Evolutionary conservation across 306 rosid genomes (phyloP), one percentile per base, ranked within the genome.

Genomic region (Vicia sativa): DNA sequence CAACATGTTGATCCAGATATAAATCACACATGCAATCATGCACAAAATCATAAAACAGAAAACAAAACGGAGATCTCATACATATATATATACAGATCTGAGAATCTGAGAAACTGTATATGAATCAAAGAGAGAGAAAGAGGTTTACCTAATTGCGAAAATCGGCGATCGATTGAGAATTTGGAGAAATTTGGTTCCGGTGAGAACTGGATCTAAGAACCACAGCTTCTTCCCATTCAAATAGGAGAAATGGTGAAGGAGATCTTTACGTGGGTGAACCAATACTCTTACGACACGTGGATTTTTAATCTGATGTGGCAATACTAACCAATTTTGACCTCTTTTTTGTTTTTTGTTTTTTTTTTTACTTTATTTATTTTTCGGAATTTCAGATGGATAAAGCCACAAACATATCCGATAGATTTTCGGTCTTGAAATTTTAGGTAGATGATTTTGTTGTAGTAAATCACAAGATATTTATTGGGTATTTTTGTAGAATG

Each of bases 111-210:
- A 31, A 31, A 5, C 7, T 6, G 1, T 6, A 8, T 5, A 31
- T 5, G 3, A 71, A 58, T 46, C 2, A 11, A 10, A 19, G 57
- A 12, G n/a, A n/a, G n/a, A n/a, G 45, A 21, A 14, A 65, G 19
- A 39, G 71, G n/a, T 59, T 72, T 77, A 77, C 78, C 78, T 2
- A 14, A 9, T 31, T 18, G 54, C 25, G 50, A 26, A 10, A 38
- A 70, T 55, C 66, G 39, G 29, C 9, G 4, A 42, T 11, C 11
- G 25, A 53, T 2, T 5, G 39, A 34, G 37, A 6, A 25, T 25
- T 25, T 25, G 0, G 28, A 58, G 42, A 37, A 15, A 7, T 26
- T 21, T 16, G 8, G 15, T 8, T 31, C 8, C 8, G 64, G 43
- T 12, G 14, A 54, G 26, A 29, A 44, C 1, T 28, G 61, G 68